Conservation (phyloP, 1,139 yeast species). For the Nakaseomyces nivariensis region DNA sequence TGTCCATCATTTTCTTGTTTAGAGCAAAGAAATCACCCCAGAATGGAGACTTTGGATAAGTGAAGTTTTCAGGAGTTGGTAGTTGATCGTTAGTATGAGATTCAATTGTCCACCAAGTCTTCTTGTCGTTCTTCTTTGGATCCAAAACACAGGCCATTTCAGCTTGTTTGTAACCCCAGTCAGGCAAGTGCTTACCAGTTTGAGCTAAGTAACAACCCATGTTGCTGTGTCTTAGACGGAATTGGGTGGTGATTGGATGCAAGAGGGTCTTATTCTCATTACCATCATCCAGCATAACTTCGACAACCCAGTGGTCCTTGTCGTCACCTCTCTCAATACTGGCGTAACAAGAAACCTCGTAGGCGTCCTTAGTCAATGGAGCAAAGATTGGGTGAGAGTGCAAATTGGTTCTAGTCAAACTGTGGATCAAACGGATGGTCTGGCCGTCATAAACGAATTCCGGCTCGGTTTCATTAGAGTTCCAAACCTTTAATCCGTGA, state of each 20-base stretch:
- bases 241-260: slow-evolving; percentile 81
- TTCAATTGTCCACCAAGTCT: slow-evolving; percentile 98
- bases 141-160: slow-evolving; percentile 80
- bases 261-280: slow-evolving; percentile 53
- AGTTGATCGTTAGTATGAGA: slow-evolving; percentile 65
- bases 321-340: slow-evolving; percentile 75
- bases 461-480: slow-evolving; percentile 40
- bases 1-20: slow-evolving; percentile 97
- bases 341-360: slow-evolving; percentile 93
- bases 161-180: slow-evolving; percentile 98
- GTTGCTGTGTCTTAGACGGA: slow-evolving; percentile 61
- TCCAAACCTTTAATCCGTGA: slow-evolving; percentile 49
- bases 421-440: slow-evolving; percentile 69
- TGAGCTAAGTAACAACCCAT: slow-evolving; percentile 83
- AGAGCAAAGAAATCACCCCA: slow-evolving; percentile 83
- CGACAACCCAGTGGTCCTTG: slow-evolving; percentile 91
- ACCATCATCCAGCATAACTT: slow-evolving; percentile 71
- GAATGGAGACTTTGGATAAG: slow-evolving; percentile 74
- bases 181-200: slow-evolving; percentile 72
- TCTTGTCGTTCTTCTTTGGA: slow-evolving; percentile 75
- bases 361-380: slow-evolving; percentile 59
- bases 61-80: slow-evolving; percentile 68
- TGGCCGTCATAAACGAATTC: slow-evolving; percentile 63
- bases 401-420: slow-evolving; percentile 74
- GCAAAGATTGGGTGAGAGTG: slow-evolving; percentile 82